Evolutionary conservation across 2,329 filamentous ascomycete species (phyloP), one percentile per base, ranked within the genome.

Genomic region (Trichoderma sp.): DNA sequence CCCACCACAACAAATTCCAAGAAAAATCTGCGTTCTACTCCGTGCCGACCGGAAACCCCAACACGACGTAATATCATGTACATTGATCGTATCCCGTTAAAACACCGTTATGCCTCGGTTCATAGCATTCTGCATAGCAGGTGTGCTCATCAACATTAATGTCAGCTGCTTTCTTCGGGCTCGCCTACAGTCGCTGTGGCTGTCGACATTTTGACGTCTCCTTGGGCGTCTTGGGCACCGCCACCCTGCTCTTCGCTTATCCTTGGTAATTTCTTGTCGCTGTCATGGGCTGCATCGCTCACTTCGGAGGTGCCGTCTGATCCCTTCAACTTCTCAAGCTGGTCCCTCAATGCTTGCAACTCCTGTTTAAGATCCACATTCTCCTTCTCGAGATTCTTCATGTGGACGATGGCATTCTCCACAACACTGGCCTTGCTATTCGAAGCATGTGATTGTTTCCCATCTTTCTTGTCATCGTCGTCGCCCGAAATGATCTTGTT

Each of bases 371-470:
- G 88, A 71, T 87, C 86, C 28, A 87, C 87, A 15, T 94, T 88
- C 79, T 97, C 92, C 76, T 89, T 84, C 81, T 97, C 91, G 73
- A 99, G 82, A 73, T 91, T 88, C 81, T 93, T 95, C 83, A 99
- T 98, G 79, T 98, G 98, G 71, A 95, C 91, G 77, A 98, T 98
- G 1, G 96, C 96, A 82, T 93, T 91, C 82, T 99, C 96, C n/a
- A 99, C 96, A 1, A 97, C 98, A 76, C 93, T 97, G 1, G 96
- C 96, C 81, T 98, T 99, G 82, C 94, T 98, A 77, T 91, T 94
- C 36, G 92, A 90, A 67, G 89, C 87, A 72, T 83, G 84, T 7
- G 80, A 81, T 69, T 83, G 83, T 76, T 86, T 86, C 7, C 79
- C 79, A 34, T 84, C 82, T 79, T 87, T 85, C 76, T 85, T 82